Percentiles rank a stretch among this genome's conserved stretches.
phyloP scores from a whole-genome alignment of 768 basidiomycete species.

The Boletus sp. region DNA sequence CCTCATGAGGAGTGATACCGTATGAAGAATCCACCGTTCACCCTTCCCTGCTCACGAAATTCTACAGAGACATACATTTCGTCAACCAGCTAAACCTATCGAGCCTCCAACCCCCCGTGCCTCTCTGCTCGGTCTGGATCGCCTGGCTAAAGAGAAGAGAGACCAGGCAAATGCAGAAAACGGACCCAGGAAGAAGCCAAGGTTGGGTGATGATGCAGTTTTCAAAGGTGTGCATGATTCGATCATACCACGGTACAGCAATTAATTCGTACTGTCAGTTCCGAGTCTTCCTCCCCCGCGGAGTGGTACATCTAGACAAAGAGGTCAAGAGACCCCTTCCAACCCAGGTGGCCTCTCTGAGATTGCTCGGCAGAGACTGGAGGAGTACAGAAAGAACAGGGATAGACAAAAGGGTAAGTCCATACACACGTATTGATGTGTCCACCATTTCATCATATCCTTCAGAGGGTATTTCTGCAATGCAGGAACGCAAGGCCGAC shows the following conservation, averaged over 20 bases:
- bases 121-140: slow-evolving; percentile 85
- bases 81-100: slow-evolving; percentile 66
- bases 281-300: slow-evolving; percentile 68
- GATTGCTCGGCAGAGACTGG: slow-evolving; percentile 63
- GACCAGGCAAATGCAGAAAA: slow-evolving; percentile 48
- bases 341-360: slow-evolving; percentile 89
- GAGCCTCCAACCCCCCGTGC: slow-evolving; percentile 76
- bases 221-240: slow-evolving; percentile 76
- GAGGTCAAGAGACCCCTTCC: slow-evolving; percentile 90
- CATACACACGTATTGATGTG: background rate
- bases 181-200: slow-evolving; percentile 61
- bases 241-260: too few species aligned
- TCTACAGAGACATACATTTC: slow-evolving; percentile 75
- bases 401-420: slow-evolving; percentile 65
- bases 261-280: slow-evolving; percentile 45
- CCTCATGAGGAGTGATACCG: slow-evolving; percentile 64
- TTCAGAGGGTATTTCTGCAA: slow-evolving; percentile 70
- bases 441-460: background rate
- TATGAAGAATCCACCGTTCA: slow-evolving; percentile 28
- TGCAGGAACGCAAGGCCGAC: slow-evolving; percentile 53
- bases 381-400: slow-evolving; percentile 69
- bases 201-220: slow-evolving; percentile 59
- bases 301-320: slow-evolving; percentile 59
- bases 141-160: slow-evolving; percentile 85
- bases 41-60: slow-evolving; percentile 5